phyloP scores from a whole-genome alignment of 129 eudicot genomes.

The Helianthus tuberosus region DNA sequence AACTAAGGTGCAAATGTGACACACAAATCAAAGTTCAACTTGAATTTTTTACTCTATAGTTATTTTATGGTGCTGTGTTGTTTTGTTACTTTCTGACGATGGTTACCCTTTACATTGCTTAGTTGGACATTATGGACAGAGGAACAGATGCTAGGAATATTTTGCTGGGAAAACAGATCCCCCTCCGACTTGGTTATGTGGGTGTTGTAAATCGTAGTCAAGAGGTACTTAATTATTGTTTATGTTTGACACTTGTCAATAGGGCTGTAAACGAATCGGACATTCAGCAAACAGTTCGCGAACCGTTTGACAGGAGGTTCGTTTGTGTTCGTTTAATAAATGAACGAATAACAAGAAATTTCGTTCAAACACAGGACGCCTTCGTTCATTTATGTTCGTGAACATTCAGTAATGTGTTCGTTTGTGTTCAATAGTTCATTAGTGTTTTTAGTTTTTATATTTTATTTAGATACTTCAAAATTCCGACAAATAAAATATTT shows the following conservation, averaged over 20 bases:
- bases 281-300: too few relatives aligned
- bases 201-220: constrained; percentile 99
- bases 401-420: too few relatives aligned
- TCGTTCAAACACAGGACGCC: too few relatives aligned
- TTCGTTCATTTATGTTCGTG: too few relatives aligned
- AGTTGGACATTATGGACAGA: constrained; percentile 99
- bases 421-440: too few relatives aligned
- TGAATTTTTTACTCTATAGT: not conserved
- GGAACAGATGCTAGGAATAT: constrained; percentile 97
- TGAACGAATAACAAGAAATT: too few relatives aligned
- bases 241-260: not conserved
- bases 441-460: too few relatives aligned
- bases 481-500: too few relatives aligned
- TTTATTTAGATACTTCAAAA: too few relatives aligned
- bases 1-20: constrained; percentile 62
- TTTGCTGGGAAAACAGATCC: constrained; percentile 90
- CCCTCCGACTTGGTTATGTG: constrained; percentile 87
- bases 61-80: constrained; percentile 12
- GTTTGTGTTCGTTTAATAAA: too few relatives aligned
- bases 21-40: constrained; percentile 2
- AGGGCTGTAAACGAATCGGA: too few relatives aligned
- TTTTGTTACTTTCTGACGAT: constrained; percentile 2
- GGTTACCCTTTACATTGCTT: constrained; percentile 37
- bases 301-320: too few relatives aligned
- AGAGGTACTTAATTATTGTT: constrained; percentile 57